Conservation (phyloP, 768 basidiomycete genomes). For the Lyophyllum semitale region DNA sequence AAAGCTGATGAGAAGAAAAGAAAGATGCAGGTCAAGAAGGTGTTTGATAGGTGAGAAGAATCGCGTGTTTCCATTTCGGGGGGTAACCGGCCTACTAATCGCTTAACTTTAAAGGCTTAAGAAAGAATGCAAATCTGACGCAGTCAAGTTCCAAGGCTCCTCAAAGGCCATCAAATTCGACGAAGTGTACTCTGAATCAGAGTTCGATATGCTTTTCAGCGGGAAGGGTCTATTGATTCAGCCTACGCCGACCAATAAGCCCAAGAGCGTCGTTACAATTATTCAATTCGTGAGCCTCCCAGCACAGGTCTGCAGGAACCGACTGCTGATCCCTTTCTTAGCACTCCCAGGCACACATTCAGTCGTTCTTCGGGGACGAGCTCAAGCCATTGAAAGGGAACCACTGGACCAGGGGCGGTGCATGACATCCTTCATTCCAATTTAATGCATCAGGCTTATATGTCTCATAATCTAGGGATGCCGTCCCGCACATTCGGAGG, state of each 20-base stretch:
- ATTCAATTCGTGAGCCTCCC: conserved; percentile 33
- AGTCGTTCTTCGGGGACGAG: conserved; percentile 35
- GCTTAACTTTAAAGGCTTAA: conserved; percentile 27
- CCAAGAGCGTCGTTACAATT: conserved; percentile 41
- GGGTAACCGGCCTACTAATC: background rate
- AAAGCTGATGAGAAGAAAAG: conserved; percentile 42
- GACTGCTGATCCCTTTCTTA: conserved; percentile 1
- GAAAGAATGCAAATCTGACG: conserved; percentile 41
- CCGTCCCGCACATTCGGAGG: conserved; percentile 9
- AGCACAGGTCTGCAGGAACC: background rate
- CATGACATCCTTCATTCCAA: background rate
- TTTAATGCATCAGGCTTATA: background rate
- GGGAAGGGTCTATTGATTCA: conserved; percentile 38
- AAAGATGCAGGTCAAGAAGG: conserved; percentile 39
- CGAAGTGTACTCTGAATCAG: conserved; percentile 35
- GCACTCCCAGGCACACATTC: conserved; percentile 22
- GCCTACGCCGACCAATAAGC: conserved; percentile 41
- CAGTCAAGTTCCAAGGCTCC: conserved; percentile 40
- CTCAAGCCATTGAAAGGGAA: conserved; percentile 37
- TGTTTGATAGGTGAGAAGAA: conserved; percentile 35
- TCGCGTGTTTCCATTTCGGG: background rate
- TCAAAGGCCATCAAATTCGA: conserved; percentile 40
- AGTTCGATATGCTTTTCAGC: conserved; percentile 36
- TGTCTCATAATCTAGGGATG: conserved; percentile 9
- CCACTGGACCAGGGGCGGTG: conserved; percentile 34